phyloP scores from a whole-genome alignment of 2,329 filamentous ascomycete species.

The Colletotrichum sidae region DNA sequence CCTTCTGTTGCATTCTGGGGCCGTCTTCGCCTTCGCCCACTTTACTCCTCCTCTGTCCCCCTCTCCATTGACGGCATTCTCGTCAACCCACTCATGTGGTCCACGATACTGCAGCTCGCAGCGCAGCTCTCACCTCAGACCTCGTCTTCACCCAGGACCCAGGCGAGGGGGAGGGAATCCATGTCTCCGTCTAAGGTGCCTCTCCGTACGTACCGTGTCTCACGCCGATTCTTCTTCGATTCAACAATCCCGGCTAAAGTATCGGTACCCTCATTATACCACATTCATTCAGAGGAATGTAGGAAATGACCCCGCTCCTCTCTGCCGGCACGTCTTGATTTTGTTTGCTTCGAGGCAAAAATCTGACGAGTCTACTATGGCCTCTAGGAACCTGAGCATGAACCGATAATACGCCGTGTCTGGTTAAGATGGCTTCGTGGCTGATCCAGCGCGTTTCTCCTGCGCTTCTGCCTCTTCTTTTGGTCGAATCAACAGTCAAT shows the following conservation, averaged over 20 bases:
- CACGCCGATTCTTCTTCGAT: slow-evolving; percentile 3
- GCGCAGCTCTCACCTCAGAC: too few relatives aligned
- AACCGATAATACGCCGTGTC: too few relatives aligned
- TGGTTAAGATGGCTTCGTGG: neutral
- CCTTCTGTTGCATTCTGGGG: slow-evolving; percentile 24
- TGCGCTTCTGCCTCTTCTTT: slow-evolving; percentile 1
- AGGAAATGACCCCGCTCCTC: slow-evolving; percentile 18
- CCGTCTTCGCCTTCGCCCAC: slow-evolving; percentile 37
- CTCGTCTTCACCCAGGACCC: too few relatives aligned
- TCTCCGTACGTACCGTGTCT: slow-evolving; percentile 9
- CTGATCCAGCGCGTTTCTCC: slow-evolving; percentile 28
- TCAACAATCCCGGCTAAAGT: neutral
- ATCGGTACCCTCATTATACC: slow-evolving; percentile 32
- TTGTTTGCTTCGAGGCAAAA: slow-evolving; percentile 21
- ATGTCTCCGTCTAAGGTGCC: slow-evolving; percentile 2
- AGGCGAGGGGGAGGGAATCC: too few relatives aligned
- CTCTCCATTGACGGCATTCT: slow-evolving; percentile 37
- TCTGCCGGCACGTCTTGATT: neutral
- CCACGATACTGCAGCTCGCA: too few relatives aligned
- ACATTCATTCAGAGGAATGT: slow-evolving; percentile 38
- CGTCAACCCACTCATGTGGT: slow-evolving; percentile 29
- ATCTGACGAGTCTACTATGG: neutral
- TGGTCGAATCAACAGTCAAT: neutral
- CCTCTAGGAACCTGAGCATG: too few relatives aligned
- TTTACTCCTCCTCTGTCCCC: slow-evolving; percentile 23